Percentiles rank a stretch among this genome's conserved stretches.
Evolutionary conservation across 352 stramenopile genomes (phyloP).

Genomic region (Globisporangium paroecandrum): DNA sequence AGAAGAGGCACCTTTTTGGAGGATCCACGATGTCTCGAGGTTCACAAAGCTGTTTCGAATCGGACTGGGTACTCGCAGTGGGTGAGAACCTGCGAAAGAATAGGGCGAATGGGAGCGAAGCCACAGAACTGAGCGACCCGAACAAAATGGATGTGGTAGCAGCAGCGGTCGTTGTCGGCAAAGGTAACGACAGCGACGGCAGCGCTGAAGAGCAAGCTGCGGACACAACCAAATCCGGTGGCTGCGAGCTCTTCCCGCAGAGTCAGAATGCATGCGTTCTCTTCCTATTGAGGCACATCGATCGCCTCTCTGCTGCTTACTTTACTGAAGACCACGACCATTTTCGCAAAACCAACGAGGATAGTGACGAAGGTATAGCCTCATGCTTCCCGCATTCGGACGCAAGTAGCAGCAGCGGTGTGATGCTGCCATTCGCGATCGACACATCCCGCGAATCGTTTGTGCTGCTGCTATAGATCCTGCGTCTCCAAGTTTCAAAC

Average conservation of each 20-base stretch:
- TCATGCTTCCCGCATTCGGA: neutral
- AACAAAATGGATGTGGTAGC: neutral
- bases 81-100: conserved; percentile 12
- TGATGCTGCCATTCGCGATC: conserved; percentile 38
- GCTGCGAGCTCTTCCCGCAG: conserved; percentile 3
- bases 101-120: neutral
- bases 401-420: neutral
- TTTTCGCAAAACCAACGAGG: neutral
- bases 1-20: neutral
- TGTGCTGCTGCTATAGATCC: conserved; percentile 25
- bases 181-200: neutral
- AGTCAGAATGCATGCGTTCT: conserved; percentile 22
- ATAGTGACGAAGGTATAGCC: neutral
- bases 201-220: neutral
- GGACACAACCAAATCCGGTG: neutral
- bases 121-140: neutral
- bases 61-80: conserved; percentile 15
- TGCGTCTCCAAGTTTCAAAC: conserved; percentile 12
- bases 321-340: conserved; percentile 16
- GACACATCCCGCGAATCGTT: conserved; percentile 34
- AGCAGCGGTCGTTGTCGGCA: neutral
- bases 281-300: conserved; percentile 44
- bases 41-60: neutral
- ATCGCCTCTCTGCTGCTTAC: conserved; percentile 35
- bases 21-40: no score